Evolutionary conservation across 78 protist genomes (phyloP).

Genomic region (Emiliania huxleyi): DNA sequence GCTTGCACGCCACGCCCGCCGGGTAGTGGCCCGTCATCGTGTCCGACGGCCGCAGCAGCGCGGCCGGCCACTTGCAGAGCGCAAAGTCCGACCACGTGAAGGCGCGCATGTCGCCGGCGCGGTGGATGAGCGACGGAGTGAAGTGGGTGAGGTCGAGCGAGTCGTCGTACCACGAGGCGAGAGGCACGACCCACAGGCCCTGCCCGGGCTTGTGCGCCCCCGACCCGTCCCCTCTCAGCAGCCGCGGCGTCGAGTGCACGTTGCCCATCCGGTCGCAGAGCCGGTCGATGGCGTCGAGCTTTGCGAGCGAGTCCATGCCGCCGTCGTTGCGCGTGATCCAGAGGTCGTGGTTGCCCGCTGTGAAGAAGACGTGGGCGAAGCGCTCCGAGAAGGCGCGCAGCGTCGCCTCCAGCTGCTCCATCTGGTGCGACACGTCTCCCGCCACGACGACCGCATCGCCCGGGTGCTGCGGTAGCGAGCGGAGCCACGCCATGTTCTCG

Average conservation of each 20-base stretch:
- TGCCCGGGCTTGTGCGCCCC: not conserved
- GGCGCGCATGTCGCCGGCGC: not conserved
- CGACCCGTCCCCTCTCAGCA: not conserved
- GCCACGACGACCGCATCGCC: not conserved
- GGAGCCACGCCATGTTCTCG: not conserved
- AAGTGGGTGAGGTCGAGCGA: not conserved
- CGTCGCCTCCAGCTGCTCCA: not conserved
- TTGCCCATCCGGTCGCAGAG: not conserved
- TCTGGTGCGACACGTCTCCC: not conserved
- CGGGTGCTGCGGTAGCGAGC: too few relatives aligned
- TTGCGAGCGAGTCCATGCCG: not conserved
- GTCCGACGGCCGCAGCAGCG: not conserved
- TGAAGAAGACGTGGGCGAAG: not conserved
- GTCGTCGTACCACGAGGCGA: constrained; percentile 23
- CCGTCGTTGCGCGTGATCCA: not conserved
- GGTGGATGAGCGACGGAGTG: not conserved
- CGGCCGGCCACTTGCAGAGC: not conserved
- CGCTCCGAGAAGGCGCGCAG: not conserved
- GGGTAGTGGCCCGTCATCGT: not conserved
- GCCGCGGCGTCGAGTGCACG: not conserved
- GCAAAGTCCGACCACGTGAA: not conserved
- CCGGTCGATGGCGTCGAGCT: not conserved
- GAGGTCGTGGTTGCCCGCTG: constrained; percentile 26
- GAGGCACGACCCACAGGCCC: not conserved
- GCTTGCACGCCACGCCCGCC: not conserved